Percentiles rank a stretch among this genome's conserved stretches.
Evolutionary conservation across 306 rosid genomes (phyloP).

Genomic region (Vicia faba): DNA sequence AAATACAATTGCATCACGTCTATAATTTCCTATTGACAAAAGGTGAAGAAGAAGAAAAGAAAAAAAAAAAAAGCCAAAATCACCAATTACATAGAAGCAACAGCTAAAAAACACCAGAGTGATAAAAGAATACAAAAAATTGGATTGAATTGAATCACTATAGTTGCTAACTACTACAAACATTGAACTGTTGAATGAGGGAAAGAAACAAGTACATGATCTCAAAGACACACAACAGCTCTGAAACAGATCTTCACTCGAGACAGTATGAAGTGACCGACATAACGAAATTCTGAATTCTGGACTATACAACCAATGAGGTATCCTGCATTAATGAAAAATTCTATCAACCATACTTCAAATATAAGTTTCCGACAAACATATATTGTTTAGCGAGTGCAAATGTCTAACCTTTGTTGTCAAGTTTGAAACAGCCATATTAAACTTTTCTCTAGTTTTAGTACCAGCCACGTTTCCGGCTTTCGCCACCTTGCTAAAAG

Average conservation of each 20-base stretch:
- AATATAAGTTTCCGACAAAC: slow-evolving; percentile 12
- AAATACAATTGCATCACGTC: too few species aligned
- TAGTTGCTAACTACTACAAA: slow-evolving; percentile 31
- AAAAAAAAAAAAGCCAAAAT: slow-evolving; percentile 21
- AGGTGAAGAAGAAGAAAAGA: neutral
- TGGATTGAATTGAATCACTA: slow-evolving; percentile 42
- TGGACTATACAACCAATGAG: slow-evolving; percentile 66
- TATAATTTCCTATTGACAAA: slow-evolving; percentile 34
- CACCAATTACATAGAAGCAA: slow-evolving; percentile 37
- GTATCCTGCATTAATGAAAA: slow-evolving; percentile 65
- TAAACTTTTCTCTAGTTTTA: slow-evolving; percentile 88
- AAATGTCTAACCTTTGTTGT: slow-evolving; percentile 63
- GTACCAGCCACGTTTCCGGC: slow-evolving; percentile 86
- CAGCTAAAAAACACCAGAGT: slow-evolving; percentile 34
- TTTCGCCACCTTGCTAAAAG: slow-evolving; percentile 82
- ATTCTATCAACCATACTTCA: neutral
- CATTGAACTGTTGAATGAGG: slow-evolving; percentile 31
- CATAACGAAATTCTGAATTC: slow-evolving; percentile 34
- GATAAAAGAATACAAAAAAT: slow-evolving; percentile 49
- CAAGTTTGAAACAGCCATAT: slow-evolving; percentile 80
- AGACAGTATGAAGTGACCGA: slow-evolving; percentile 19
- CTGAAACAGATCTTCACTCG: slow-evolving; percentile 19
- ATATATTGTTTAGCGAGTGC: slow-evolving; percentile 5
- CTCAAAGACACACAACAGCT: slow-evolving; percentile 29
- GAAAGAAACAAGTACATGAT: slow-evolving; percentile 21